Evolutionary conservation across 2,329 filamentous ascomycete species (phyloP), one percentile per base, ranked within the genome.

Genomic region (Parastagonospora nodorum): DNA sequence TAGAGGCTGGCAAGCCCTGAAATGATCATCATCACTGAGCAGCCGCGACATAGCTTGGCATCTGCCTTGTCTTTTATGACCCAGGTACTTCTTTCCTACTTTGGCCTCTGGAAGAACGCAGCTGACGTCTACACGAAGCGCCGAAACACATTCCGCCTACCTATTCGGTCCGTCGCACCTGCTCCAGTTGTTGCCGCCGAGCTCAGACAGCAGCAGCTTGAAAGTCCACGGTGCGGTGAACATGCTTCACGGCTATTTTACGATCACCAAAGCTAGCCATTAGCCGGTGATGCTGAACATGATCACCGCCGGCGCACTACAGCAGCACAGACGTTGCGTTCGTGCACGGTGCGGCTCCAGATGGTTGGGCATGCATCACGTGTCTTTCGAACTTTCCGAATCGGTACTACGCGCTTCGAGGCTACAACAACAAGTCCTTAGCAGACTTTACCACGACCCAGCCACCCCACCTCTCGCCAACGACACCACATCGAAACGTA

Each of bases 391-490:
- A 51, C 55, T 46, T 60, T 58, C 63, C 63, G 57, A 57, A 62
- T 64, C 50, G 60, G 66, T 57, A 33, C 60, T 60, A 63, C 61
- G 64, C 64, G 64, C 48, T 45, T 58, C 38, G 48, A 55, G 48
- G 51, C 51, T 61, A 57, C 53, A 55, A 61, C 57, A 69, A 66
- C 66, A 66, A 63, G 60, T 59, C 64, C 63, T 64, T 58, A 61
- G 55, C 60, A 62, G 61, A 57, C 64, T 63, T 65, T 61, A 56
- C 56, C 63, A 61, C 48, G 50, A 51, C 61, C 60, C 66, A 65
- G 53, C 61, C 68, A 68, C 65, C 69, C 64, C 62, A 65, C 66
- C 63, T 57, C 63, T 60, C 63, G 51, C 63, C 61, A 58, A 64
- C 62, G 61, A 64, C 61, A 66, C 67, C 55, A 67, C 68, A 64